These are phyloP conservation scores for Cladorrhinum sp. DNA, from an alignment of 2,329 filamentous ascomycete species.

Conservation along the genomic window DNA sequence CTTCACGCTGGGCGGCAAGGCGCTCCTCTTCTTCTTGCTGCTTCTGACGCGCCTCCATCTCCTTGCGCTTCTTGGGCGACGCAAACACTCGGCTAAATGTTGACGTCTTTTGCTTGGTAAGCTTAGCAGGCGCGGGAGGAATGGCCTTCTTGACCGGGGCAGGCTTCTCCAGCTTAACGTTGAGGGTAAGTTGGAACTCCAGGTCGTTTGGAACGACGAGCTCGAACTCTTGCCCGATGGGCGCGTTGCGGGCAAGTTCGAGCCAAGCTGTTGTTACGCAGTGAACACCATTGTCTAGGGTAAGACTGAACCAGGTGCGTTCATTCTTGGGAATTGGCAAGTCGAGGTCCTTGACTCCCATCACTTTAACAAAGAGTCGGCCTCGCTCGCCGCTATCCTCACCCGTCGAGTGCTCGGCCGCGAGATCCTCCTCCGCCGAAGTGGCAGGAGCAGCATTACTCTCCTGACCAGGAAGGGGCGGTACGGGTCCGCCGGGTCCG, in stretches of 20 bases:
- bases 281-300: slow-evolving; percentile 95
- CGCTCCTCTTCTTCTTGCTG: slow-evolving; percentile 84
- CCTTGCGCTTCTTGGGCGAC: slow-evolving; percentile 94
- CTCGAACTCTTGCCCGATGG: slow-evolving; percentile 97
- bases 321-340: slow-evolving; percentile 87
- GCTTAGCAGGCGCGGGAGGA: slow-evolving; percentile 59
- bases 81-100: slow-evolving; percentile 90
- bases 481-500: slow-evolving; percentile 55
- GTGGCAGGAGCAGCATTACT: slow-evolving; percentile 70
- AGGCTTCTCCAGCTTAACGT: slow-evolving; percentile 87
- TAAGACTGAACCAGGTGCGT: slow-evolving; percentile 90
- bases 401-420: slow-evolving; percentile 49
- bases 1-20: slow-evolving; percentile 60
- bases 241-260: slow-evolving; percentile 84
- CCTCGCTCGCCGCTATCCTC: slow-evolving; percentile 85
- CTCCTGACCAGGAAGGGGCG: slow-evolving; percentile 82
- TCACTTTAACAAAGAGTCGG: slow-evolving; percentile 95
- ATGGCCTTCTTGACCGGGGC: slow-evolving; percentile 50
- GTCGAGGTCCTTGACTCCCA: slow-evolving; percentile 93
- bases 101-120: slow-evolving; percentile 70
- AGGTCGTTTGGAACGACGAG: slow-evolving; percentile 94
- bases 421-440: slow-evolving; percentile 65
- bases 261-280: slow-evolving; percentile 97
- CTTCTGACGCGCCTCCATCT: slow-evolving; percentile 78
- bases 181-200: slow-evolving; percentile 97